Base-by-base conservation (phyloP, 352 stramenopile species). In the Pelagophyceae sp. region DNA sequence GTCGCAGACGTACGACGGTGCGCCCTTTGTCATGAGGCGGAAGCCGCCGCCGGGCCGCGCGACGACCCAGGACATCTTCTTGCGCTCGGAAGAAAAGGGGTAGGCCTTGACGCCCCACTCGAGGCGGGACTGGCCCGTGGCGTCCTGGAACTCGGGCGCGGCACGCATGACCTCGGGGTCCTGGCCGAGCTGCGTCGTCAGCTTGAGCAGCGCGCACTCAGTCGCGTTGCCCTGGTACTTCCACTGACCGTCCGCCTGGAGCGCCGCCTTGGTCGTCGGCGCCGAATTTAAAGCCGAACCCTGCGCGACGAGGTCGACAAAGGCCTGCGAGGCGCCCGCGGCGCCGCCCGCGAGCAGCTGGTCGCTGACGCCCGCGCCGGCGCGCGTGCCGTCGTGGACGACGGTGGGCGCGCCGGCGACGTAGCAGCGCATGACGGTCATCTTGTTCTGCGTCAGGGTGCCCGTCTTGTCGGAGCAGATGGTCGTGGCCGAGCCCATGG, bases 401-500 rank as follows among this genome's bases (percentile, higher is more conserved):
- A 87, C 78, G 0, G 81, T 51, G 0, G 84, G 86, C 27, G 92
- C 82, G 2, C 80, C 70, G 75, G 87, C 88, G 78, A 98, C 89
- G 82, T 91, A 95, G 35, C 90, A 91, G 78, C 95, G 87, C 6
- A 98, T 92, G 17, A 98, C 93, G 2, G 93, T 98, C 95, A 98
- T 99, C 65, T 94, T 96, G 84, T 98, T 98, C 78, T 97, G 91
- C 0, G 94, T 98, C 33, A 99, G 85, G 5, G 95, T 98, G 64
- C 95, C 95, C 0, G 94, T 98, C 83, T 90, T 97, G 83, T 98
- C 94, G 0, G 92, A 97, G 83, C 94, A 98, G 80, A 99, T 99
- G 75, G 92, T 98, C 1, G 95, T 99, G 17, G 96, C 94, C 83
- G 95, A 98, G 35, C 95, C 95, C 94, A 99, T 98, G 0, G 95